Base-by-base conservation (phyloP, 139 green algal species). In the Micromonas pusilla region DNA sequence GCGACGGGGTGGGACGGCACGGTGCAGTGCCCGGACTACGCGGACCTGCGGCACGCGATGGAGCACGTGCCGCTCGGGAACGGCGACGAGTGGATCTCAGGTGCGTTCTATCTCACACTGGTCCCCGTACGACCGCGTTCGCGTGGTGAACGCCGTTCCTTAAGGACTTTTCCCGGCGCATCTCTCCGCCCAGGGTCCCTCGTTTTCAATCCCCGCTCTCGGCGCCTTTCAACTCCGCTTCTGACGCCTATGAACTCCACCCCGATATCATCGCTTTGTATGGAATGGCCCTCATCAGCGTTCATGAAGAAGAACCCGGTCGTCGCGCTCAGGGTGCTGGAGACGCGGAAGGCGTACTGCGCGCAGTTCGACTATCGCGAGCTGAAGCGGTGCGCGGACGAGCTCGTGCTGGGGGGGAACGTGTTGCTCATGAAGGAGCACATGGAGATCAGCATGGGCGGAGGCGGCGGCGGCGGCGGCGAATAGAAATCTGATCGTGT, bases 81-180 rank as follows among this genome's bases (percentile, higher is more conserved):
- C 31, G 80, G 80, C 9, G 74, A 84, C 68, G 66, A 73, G 1
- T 84, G 73, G 73, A n/a, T 84, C 0, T n/a, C n/a, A n/a, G n/a
- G n/a, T n/a, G n/a, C n/a, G n/a, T n/a, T n/a, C n/a, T n/a, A n/a
- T n/a, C n/a, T n/a, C n/a, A n/a, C n/a, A n/a, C n/a, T n/a, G n/a
- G n/a, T n/a, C n/a, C n/a, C n/a, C n/a, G n/a, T n/a, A n/a, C n/a
- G n/a, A n/a, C n/a, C n/a, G n/a, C n/a, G n/a, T n/a, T n/a, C n/a
- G n/a, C n/a, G n/a, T n/a, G n/a, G n/a, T n/a, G n/a, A n/a, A n/a
- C n/a, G n/a, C n/a, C n/a, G n/a, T n/a, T n/a, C n/a, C n/a, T n/a
- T n/a, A n/a, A n/a, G n/a, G n/a, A n/a, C n/a, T n/a, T n/a, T n/a
- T n/a, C n/a, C n/a, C n/a, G n/a, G n/a, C n/a, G n/a, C n/a, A n/a